Percentiles rank a stretch among this genome's conserved stretches.
These are phyloP conservation scores for Saccharomyces hybrid DNA, from an alignment of 1,139 yeast species.

Conservation along the genomic window DNA sequence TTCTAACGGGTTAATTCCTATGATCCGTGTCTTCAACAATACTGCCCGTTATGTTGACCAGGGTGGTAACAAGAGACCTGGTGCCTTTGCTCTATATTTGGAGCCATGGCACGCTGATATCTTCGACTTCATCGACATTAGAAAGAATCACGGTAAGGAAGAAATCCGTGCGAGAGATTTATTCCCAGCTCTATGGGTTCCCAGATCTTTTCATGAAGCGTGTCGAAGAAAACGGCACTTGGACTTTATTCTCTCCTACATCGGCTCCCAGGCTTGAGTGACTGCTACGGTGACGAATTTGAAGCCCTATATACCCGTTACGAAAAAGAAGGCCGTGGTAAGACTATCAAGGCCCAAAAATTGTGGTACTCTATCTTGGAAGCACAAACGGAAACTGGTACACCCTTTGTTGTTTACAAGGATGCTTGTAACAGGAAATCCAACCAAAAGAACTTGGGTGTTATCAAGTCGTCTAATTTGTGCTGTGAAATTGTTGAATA, in stretches of 20 bases:
- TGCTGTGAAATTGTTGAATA: slow-evolving; percentile 90
- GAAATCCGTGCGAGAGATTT: slow-evolving; percentile 83
- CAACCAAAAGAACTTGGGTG: slow-evolving; percentile 80
- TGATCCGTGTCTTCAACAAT: slow-evolving; percentile 82
- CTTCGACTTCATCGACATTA: slow-evolving; percentile 69
- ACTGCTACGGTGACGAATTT: slow-evolving; percentile 76
- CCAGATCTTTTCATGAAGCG: slow-evolving; percentile 86
- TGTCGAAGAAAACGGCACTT: slow-evolving; percentile 65
- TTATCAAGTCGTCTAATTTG: slow-evolving; percentile 78
- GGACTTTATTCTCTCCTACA: slow-evolving; percentile 84
- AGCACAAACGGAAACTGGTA: slow-evolving; percentile 89
- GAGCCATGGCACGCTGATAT: slow-evolving; percentile 92
- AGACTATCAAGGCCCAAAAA: slow-evolving; percentile 65
- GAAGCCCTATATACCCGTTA: slow-evolving; percentile 59
- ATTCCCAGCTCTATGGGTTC: slow-evolving; percentile 83
- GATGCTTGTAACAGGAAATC: slow-evolving; percentile 79
- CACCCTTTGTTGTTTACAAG: slow-evolving; percentile 85
- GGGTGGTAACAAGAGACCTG: slow-evolving; percentile 91
- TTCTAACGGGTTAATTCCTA: slow-evolving; percentile 84
- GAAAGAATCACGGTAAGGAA: slow-evolving; percentile 88
- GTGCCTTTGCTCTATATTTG: slow-evolving; percentile 79
- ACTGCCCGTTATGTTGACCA: slow-evolving; percentile 90
- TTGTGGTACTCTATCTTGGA: slow-evolving; percentile 81
- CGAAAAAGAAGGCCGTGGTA: slow-evolving; percentile 38
- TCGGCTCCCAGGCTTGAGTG: slow-evolving; percentile 80